Conservation (phyloP, 1,284 basidiomycete species). For the Naganishia liquefaciens region DNA sequence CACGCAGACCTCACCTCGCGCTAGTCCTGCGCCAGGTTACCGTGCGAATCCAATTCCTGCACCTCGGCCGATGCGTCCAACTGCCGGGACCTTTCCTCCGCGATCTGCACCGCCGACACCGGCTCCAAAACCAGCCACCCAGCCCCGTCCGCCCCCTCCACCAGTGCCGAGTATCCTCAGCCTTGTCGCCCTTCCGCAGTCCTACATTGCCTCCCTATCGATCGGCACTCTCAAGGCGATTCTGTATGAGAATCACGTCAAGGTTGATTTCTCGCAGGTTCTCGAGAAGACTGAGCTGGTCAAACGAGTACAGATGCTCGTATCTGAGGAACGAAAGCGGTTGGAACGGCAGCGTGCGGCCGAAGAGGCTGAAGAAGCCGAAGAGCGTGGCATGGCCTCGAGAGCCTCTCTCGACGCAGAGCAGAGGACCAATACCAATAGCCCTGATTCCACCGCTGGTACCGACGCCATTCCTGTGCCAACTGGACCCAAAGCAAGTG, state of each 20-base stretch:
- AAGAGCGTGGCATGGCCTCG: constrained; percentile 1
- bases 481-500: constrained; percentile 48
- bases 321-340: constrained; percentile 64
- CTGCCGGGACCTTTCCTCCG: constrained; percentile 54
- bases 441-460: neutral
- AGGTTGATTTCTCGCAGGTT: constrained; percentile 54
- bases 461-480: constrained; percentile 37
- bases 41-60: constrained; percentile 30
- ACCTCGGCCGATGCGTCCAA: constrained; percentile 39
- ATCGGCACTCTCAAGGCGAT: constrained; percentile 70
- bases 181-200: constrained; percentile 64
- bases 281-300: constrained; percentile 65
- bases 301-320: constrained; percentile 63
- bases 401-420: neutral
- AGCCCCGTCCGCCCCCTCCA: constrained; percentile 38
- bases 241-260: constrained; percentile 62
- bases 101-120: constrained; percentile 44
- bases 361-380: constrained; percentile 46
- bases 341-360: constrained; percentile 51
- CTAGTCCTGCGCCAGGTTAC: constrained; percentile 31
- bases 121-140: constrained; percentile 11
- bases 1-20: constrained; percentile 27
- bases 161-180: constrained; percentile 63
- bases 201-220: constrained; percentile 62
- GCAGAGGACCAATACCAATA: neutral